Evolutionary conservation across 2,329 filamentous ascomycete species (phyloP), one percentile per base, ranked within the genome.

Genomic region (Fusarium robinianum): DNA sequence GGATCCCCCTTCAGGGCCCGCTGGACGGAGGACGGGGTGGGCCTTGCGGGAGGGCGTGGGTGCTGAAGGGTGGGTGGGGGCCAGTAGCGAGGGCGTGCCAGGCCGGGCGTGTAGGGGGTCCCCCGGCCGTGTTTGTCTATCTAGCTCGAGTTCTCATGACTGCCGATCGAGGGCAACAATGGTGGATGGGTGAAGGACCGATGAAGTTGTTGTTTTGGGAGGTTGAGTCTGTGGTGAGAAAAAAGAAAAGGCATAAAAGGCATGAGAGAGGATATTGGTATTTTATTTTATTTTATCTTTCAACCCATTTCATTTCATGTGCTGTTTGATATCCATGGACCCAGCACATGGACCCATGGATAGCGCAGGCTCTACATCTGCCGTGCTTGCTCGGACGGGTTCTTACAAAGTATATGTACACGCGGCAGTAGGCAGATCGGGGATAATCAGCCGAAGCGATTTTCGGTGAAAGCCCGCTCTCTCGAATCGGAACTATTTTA

Each of bases 101-200:
- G 51, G 51, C n/a, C n/a, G n/a, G n/a, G n/a, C n/a, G n/a, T n/a
- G 51, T 53, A 47, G 21, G 51, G 51, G 51, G 51, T 51, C 49
- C 51, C 51, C 52, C 51, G 53, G 44, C 44, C 51, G 36, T 45
- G 47, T 30, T 38, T 55, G 41, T 52, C 50, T 49, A 10, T 11
- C 6, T 53, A 49, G 45, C 24, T 49, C 34, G 35, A 55, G n/a
- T n/a, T n/a, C n/a, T n/a, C n/a, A n/a, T n/a, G n/a, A 55, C 55
- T 55, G 51, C 51, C 51, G 51, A 55, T 55, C 51, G 15, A 52
- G 24, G 41, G 53, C 36, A 43, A 55, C 37, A 53, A 46, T 46
- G 50, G 46, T 53, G 51, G 30, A 45, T 55, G n/a, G n/a, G n/a
- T n/a, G n/a, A n/a, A n/a, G n/a, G n/a, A n/a, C n/a, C n/a, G n/a